These are phyloP conservation scores for Botrytis tulipae DNA, from an alignment of 2,329 filamentous ascomycete genomes.

Conservation along the genomic window DNA sequence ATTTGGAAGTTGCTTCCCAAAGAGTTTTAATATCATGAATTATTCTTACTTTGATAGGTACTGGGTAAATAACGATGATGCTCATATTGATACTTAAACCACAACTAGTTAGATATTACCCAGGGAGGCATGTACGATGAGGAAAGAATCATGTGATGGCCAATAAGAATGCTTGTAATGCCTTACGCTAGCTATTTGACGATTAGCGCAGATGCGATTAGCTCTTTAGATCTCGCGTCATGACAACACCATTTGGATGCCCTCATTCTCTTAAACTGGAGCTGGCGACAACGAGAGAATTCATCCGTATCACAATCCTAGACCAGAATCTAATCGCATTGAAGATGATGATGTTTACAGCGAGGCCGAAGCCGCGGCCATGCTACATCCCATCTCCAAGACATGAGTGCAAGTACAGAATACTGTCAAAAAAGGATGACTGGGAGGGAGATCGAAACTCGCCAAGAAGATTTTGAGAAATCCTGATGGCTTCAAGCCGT, in stretches of 20 bases:
- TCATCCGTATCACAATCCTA: background rate
- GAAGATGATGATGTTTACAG: background rate
- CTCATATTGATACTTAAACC: background rate
- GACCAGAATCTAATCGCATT: background rate
- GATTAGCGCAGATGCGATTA: background rate
- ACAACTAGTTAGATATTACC: background rate
- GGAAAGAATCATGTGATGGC: background rate
- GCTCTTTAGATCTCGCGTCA: no score
- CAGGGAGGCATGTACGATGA: background rate
- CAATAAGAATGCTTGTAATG: background rate
- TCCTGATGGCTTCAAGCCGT: background rate
- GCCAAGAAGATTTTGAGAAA: background rate
- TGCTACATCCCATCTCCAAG: background rate
- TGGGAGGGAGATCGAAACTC: background rate
- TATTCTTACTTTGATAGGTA: background rate
- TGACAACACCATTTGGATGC: background rate
- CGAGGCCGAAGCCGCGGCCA: no score
- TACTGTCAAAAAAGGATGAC: background rate
- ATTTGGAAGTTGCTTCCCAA: background rate
- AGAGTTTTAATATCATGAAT: background rate
- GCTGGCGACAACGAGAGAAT: background rate
- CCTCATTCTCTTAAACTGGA: background rate
- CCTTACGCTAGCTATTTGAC: background rate
- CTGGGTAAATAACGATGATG: conserved; percentile 6
- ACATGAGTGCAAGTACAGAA: background rate